These are phyloP conservation scores for Strobilomyces echinocephalus DNA, from an alignment of 768 basidiomycete genomes.

Conservation along the genomic window DNA sequence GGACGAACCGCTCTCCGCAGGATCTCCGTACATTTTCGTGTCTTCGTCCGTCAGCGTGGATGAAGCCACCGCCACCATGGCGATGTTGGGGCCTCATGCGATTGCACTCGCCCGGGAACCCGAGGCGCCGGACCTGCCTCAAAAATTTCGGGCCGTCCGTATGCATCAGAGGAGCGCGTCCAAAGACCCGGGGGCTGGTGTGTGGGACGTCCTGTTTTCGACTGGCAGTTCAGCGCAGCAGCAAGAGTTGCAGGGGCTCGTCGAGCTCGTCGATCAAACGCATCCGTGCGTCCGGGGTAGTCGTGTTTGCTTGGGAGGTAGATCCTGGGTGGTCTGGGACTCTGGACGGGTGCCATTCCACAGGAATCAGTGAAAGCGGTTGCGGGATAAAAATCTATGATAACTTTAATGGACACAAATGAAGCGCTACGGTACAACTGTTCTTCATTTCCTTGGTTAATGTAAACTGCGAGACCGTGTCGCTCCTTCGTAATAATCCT, in stretches of 20 bases:
- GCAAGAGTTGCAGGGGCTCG: constrained; percentile 12
- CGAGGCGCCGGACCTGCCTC: not conserved
- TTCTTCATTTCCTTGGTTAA: constrained; percentile 2
- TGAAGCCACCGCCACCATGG: constrained; percentile 19
- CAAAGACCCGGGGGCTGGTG: not conserved
- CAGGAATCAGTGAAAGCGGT: no score
- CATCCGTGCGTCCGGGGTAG: no score
- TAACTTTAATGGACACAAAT: not conserved
- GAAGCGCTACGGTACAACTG: constrained; percentile 13
- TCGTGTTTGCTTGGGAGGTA: no score
- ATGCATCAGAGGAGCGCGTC: constrained; percentile 1
- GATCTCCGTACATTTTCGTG: constrained; percentile 19
- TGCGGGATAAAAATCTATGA: constrained; percentile 6
- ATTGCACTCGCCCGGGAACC: constrained; percentile 19
- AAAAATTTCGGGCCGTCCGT: constrained; percentile 16
- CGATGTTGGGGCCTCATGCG: constrained; percentile 22
- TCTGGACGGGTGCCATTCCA: not conserved
- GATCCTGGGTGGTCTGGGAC: not conserved
- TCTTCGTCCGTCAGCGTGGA: constrained; percentile 12
- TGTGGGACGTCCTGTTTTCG: constrained; percentile 15
- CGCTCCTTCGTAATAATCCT: constrained; percentile 12
- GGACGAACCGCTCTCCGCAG: constrained; percentile 14
- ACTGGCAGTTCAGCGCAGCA: constrained; percentile 13
- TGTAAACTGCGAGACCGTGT: not conserved
- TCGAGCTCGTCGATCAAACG: not conserved